phyloP scores from a whole-genome alignment of 1,284 basidiomycete species.

The Leccinum pallidistipes region DNA sequence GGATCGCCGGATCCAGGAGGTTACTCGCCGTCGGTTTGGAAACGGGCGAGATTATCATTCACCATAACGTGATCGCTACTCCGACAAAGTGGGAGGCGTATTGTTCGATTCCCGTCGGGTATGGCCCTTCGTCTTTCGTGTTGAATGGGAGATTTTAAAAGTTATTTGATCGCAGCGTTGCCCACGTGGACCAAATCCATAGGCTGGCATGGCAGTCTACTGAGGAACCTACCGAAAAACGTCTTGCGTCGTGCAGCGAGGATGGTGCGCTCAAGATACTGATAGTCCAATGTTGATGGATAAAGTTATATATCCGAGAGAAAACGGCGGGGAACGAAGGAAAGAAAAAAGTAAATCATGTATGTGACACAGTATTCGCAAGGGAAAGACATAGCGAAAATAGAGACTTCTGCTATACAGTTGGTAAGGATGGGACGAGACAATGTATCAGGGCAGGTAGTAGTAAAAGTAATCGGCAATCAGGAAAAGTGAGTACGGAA shows the following conservation, averaged over 20 bases:
- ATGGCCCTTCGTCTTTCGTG: slow-evolving; percentile 18
- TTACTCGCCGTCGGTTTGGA: slow-evolving; percentile 71
- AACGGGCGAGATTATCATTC: slow-evolving; percentile 64
- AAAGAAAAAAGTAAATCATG: slow-evolving; percentile 16
- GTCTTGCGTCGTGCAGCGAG: slow-evolving; percentile 66
- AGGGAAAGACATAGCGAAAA: slow-evolving; percentile 25
- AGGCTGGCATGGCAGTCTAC: slow-evolving; percentile 65
- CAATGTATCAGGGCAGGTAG: slow-evolving; percentile 41
- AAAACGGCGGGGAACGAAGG: slow-evolving; percentile 5
- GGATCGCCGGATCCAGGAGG: slow-evolving; percentile 41
- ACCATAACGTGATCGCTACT: slow-evolving; percentile 38
- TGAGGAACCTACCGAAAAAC: slow-evolving; percentile 31
- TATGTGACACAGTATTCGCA: slow-evolving; percentile 31
- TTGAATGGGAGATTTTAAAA: background rate
- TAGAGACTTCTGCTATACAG: slow-evolving; percentile 71
- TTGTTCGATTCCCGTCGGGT: slow-evolving; percentile 50
- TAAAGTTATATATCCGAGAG: slow-evolving; percentile 38
- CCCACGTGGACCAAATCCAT: slow-evolving; percentile 70
- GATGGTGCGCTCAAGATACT: slow-evolving; percentile 78
- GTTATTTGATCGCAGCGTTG: slow-evolving; percentile 42
- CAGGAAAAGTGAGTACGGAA: slow-evolving; percentile 55
- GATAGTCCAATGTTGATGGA: slow-evolving; percentile 48
- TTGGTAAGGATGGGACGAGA: slow-evolving; percentile 38
- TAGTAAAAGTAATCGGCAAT: slow-evolving; percentile 33
- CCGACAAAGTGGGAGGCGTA: slow-evolving; percentile 51